Evolutionary conservation across 306 rosid species (phyloP).

Genomic region (Fagus crenata): DNA sequence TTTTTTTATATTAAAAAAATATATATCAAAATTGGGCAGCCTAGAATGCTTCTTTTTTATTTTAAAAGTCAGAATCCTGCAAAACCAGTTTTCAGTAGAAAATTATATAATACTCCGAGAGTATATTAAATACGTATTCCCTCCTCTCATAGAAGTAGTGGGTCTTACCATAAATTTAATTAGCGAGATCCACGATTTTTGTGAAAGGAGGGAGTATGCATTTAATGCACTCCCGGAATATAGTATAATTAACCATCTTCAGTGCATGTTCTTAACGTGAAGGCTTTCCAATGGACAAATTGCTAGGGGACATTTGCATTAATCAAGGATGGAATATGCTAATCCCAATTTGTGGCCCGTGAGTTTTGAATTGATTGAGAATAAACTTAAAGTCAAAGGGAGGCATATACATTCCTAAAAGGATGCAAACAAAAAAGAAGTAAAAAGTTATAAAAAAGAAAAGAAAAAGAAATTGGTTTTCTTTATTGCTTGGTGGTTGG

Average conservation of each 20-base stretch:
- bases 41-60: not conserved
- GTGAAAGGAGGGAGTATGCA: too few relatives aligned
- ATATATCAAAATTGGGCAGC: not conserved
- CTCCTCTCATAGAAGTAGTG: too few relatives aligned
- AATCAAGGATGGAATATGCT: conserved; percentile 60
- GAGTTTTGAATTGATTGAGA: not conserved
- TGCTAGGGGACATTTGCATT: conserved; percentile 26
- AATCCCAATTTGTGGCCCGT: conserved; percentile 21
- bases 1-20: too few relatives aligned
- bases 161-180: too few relatives aligned
- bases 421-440: not conserved
- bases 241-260: too few relatives aligned
- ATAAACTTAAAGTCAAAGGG: conserved; percentile 16
- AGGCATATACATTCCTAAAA: conserved; percentile 18
- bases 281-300: conserved; percentile 22
- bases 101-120: too few relatives aligned
- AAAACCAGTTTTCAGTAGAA: too few relatives aligned
- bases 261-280: conserved; percentile 10
- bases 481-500: not conserved
- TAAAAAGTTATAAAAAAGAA: not conserved
- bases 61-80: too few relatives aligned
- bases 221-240: too few relatives aligned
- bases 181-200: too few relatives aligned
- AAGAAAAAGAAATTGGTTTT: not conserved
- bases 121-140: too few relatives aligned